These are phyloP conservation scores for Kockiozyma suomiensis DNA, from an alignment of 805 yeast genomes.

Conservation along the genomic window DNA sequence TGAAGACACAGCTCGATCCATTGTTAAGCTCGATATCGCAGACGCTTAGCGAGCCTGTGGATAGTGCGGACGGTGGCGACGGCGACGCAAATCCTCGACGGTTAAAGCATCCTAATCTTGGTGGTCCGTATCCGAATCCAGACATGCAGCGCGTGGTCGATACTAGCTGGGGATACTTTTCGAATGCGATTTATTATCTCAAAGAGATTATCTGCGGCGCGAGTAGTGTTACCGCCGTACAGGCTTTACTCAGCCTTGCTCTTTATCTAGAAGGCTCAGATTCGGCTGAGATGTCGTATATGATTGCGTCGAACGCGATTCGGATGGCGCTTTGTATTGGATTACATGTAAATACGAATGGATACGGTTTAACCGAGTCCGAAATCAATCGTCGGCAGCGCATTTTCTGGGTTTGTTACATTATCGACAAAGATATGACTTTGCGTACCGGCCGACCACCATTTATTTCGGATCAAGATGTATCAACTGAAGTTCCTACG, in stretches of 20 bases:
- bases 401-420: constrained; percentile 35
- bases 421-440: constrained; percentile 29
- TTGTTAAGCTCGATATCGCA: neutral
- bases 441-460: constrained; percentile 35
- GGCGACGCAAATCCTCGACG: neutral
- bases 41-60: neutral
- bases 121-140: neutral
- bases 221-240: constrained; percentile 27
- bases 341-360: constrained; percentile 24
- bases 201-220: constrained; percentile 13
- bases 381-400: constrained; percentile 26
- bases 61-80: neutral
- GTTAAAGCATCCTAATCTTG: neutral
- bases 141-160: constrained; percentile 5
- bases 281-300: constrained; percentile 21
- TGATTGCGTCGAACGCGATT: constrained; percentile 24
- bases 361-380: constrained; percentile 18
- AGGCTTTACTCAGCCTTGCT: constrained; percentile 20
- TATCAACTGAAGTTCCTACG: constrained; percentile 12
- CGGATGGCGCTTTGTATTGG: constrained; percentile 36
- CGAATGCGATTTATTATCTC: constrained; percentile 24
- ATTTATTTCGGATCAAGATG: constrained; percentile 27
- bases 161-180: constrained; percentile 12
- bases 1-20: neutral
- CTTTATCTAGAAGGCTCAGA: constrained; percentile 27